A percentile compares a stretch with the other conserved stretches of the same genome.
These are phyloP conservation scores for Epichloe elymi DNA, from an alignment of 2,329 filamentous ascomycete species.

Conservation along the genomic window DNA sequence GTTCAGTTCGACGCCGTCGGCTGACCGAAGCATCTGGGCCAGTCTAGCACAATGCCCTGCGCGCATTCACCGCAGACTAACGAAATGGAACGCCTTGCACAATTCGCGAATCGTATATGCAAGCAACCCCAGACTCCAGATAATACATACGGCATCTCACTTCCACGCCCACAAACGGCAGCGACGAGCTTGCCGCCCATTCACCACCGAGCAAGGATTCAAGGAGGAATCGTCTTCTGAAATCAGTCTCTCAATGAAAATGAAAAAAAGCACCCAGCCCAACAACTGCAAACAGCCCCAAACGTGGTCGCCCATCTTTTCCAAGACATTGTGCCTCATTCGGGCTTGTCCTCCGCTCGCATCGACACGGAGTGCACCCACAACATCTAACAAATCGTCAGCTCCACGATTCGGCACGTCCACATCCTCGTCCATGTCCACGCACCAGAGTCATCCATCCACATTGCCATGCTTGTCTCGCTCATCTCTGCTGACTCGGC, in stretches of 20 bases:
- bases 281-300: not conserved
- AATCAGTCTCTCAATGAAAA: not conserved
- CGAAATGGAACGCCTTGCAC: not conserved
- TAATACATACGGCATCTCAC: not conserved
- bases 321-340: not conserved
- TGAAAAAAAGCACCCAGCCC: not conserved
- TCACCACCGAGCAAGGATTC: not conserved
- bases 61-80: not conserved
- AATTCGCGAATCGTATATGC: not conserved
- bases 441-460: not conserved
- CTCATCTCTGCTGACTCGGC: constrained; percentile 3
- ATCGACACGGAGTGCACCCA: not conserved
- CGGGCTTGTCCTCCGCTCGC: not conserved
- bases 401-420: not conserved
- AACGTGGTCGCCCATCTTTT: not conserved
- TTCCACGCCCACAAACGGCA: not conserved
- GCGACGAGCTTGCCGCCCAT: not conserved
- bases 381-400: not conserved
- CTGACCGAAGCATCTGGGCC: not conserved
- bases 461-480: constrained; percentile 1
- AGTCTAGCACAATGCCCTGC: not conserved
- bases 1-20: not conserved
- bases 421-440: not conserved
- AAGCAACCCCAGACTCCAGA: not conserved
- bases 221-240: not conserved